Percentiles rank a stretch among this genome's conserved stretches.
These are phyloP conservation scores for Cytidiella melzeri DNA, from an alignment of 768 basidiomycete species.

Conservation along the genomic window DNA sequence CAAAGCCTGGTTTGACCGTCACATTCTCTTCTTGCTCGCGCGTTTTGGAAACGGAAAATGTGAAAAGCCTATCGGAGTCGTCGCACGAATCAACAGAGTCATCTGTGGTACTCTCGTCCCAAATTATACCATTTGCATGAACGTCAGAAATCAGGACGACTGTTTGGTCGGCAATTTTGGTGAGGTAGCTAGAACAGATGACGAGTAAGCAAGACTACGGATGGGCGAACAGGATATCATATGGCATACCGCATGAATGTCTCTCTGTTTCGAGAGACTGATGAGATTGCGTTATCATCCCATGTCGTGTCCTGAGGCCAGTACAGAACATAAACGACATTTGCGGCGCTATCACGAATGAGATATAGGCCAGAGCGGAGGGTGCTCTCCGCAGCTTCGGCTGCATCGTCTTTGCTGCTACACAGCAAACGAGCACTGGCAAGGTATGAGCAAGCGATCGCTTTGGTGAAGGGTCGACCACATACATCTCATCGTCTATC, in stretches of 20 bases:
- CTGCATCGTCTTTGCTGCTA: constrained; percentile 12
- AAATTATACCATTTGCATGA: constrained; percentile 40
- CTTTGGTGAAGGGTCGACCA: not conserved
- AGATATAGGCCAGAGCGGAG: constrained; percentile 50
- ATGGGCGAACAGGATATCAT: not conserved
- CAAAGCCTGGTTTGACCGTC: constrained; percentile 36
- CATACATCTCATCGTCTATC: constrained; percentile 38
- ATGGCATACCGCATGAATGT: constrained; percentile 57
- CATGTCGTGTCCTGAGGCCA: constrained; percentile 61
- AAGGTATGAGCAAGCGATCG: not conserved
- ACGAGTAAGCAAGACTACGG: not conserved
- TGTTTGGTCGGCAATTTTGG: constrained; percentile 52
- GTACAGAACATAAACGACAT: constrained; percentile 42
- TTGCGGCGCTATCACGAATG: constrained; percentile 20
- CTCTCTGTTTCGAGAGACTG: constrained; percentile 45
- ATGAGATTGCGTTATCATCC: constrained; percentile 40
- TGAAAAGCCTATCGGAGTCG: constrained; percentile 42
- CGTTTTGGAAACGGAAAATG: constrained; percentile 49
- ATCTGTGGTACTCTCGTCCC: constrained; percentile 28
- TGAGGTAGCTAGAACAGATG: constrained; percentile 42
- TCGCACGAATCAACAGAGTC: constrained; percentile 30
- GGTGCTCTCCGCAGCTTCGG: constrained; percentile 18
- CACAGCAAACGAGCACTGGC: constrained; percentile 19
- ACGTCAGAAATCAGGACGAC: constrained; percentile 43
- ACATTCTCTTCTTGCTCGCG: constrained; percentile 51